A percentile compares a stretch with the other conserved stretches of the same genome.
These are phyloP conservation scores for Geranomyces variabilis DNA, from an alignment of 192 early-diverging fungal genomes.

Conservation along the genomic window DNA sequence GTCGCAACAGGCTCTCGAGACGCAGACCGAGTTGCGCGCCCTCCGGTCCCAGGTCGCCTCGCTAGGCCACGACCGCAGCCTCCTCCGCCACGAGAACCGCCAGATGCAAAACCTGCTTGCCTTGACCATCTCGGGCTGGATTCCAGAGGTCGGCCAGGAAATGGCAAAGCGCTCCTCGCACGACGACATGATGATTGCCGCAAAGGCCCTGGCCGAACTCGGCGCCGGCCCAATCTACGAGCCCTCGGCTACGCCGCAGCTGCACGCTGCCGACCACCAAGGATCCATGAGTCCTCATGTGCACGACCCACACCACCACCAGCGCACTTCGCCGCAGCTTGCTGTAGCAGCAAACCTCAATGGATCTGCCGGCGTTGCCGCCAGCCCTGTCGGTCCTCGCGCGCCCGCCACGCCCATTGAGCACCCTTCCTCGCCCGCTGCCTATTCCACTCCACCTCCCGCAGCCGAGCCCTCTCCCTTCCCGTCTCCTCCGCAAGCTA, in stretches of 20 bases:
- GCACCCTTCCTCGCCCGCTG: background rate
- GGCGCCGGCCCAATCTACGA: constrained; percentile 6
- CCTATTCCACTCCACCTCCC: background rate
- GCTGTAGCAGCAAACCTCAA: background rate
- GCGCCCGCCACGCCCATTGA: background rate
- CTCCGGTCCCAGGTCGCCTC: constrained; percentile 20
- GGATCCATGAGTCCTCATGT: background rate
- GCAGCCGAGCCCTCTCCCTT: constrained; percentile 13
- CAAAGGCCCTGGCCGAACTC: constrained; percentile 26
- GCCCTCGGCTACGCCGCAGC: background rate
- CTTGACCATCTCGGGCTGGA: constrained; percentile 22
- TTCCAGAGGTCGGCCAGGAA: constrained; percentile 21
- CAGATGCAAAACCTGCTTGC: constrained; percentile 31
- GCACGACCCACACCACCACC: background rate
- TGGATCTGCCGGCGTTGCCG: background rate
- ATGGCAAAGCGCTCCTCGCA: constrained; percentile 4
- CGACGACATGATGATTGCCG: constrained; percentile 33
- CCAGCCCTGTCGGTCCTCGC: too few species aligned
- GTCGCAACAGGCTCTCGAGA: constrained; percentile 15
- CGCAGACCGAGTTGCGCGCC: constrained; percentile 20
- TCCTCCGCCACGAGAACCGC: constrained; percentile 18
- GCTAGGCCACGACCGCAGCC: constrained; percentile 8
- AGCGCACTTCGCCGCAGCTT: background rate
- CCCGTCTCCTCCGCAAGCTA: constrained; percentile 3
- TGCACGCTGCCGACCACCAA: too few species aligned